Base-by-base conservation (phyloP, 164 flowering plant genomes). In the Macadamia integrifolia region DNA sequence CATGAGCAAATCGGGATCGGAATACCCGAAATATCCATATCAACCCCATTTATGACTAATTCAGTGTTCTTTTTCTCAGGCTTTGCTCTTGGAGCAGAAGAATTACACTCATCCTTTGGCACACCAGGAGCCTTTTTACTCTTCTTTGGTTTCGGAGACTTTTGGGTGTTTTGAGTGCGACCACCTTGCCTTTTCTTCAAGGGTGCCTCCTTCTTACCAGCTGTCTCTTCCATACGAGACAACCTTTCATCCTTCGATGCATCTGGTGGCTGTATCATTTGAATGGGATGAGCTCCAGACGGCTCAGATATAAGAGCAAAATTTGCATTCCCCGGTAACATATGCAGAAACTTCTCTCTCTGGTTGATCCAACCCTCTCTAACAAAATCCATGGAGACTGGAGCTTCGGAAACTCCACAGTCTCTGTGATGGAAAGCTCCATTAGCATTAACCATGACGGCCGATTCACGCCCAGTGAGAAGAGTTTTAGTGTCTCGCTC, bases 1-100 rank as follows among this genome's bases (percentile, higher is more conserved):
- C 97, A 91, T 0, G 97, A 88, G 78, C 97, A 91, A 64, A 89
- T 82, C 0, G 97, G 97, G 60, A 86, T 87, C 0, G 97, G 95
- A 58, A 91, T 84, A 11, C 95, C 85, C 0, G 91, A 79, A 56
- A 91, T 81, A 75, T 91, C 93, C 87, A 91, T 75, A 65, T 85
- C 85, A 55, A 87, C 77, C 40, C 97, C 97, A 74, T 92, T 89
- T 58, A 91, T 85, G 1, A 85, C 83, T 48, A 87, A 76, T 46
- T 83, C 92, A 62, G 80, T 57, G 62, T 70, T 88, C 79, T 83
- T 86, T 79, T 81, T 89, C 1, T 74, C 76, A 48, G 81, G 69
- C 70, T 82, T 89, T 30, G 79, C 80, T 64, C 85, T 80, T 14
- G 76, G 77, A 66, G 66, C 86, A 4, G 88, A 64, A 29, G 78